Base-by-base conservation (phyloP, 192 early-diverging fungal species). In the Backusella circina region DNA sequence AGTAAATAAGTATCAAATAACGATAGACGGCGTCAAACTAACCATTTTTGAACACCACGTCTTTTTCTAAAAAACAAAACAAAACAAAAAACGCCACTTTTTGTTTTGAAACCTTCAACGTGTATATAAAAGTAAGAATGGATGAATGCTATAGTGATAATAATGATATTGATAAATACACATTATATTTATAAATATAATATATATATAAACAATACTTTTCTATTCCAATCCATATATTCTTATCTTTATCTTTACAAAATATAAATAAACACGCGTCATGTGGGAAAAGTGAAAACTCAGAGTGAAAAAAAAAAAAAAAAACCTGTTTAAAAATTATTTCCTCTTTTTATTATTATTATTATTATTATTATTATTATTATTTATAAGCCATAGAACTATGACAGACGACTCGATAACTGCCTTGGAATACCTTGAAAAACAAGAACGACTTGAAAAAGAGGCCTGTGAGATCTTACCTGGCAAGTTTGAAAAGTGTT, bases 401-500 rank as follows among this genome's bases (percentile, higher is more conserved):
- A 61, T 61, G 54, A 28, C 54, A 13, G 54, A 61, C 54, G 54
- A 61, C 9, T 79, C 73, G 57, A 64, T 88, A 5, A 87, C 86
- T 1, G 84, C 86, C 12, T 72, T 72, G 21, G 84, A 85, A 8
- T 79, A 76, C 71, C 54, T 88, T 16, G 74, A 77, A 37, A 37
- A 69, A 13, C 84, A 88, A 74, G 57, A 74, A 41, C 61, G 65
- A 0, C 57, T 84, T 15, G 82, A 87, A 57, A 68, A 76, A 1
- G 87, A 87, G 37, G 89, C 89, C 2, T 71, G 77, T 15, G 87
- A 88, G 65, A 80, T 89, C 8, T 81, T 92, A 31, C 86, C 93
- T 10, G 90, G 90, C 41, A 90, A 88, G 37, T 91, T 93, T 77
- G 92, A 94, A 76, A 70, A 87, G 51, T 96, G 95, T 74, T 91